Conservation (phyloP, 1,139 yeast species). For the Scheffersomyces illinoinensis region DNA sequence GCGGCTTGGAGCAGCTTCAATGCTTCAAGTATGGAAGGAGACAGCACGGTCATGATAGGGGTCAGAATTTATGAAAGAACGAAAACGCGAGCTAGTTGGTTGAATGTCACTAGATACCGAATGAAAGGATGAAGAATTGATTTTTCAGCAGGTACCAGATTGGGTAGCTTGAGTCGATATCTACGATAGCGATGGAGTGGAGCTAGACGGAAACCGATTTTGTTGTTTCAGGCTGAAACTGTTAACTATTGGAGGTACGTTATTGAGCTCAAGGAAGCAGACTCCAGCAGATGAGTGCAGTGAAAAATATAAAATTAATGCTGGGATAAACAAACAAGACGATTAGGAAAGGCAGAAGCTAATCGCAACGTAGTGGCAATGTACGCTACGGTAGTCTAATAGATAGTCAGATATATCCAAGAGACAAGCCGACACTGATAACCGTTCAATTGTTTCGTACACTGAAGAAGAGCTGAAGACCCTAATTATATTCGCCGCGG, state of each 20-base stretch:
- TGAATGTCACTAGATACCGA: background rate
- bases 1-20: constrained; percentile 4
- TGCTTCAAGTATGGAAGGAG: background rate
- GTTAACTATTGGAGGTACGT: background rate
- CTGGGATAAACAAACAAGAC: background rate
- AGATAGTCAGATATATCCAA: background rate
- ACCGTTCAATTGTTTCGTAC: background rate
- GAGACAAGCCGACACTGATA: background rate
- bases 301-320: background rate
- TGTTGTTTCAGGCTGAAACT: background rate
- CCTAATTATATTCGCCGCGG: background rate
- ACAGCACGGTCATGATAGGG: background rate
- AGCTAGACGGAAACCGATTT: background rate
- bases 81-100: background rate
- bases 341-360: background rate
- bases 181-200: background rate
- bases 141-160: background rate
- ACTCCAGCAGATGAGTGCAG: background rate
- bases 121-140: background rate
- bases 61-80: background rate
- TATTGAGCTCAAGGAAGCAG: background rate
- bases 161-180: background rate
- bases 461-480: background rate
- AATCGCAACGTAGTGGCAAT: background rate
- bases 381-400: background rate